A percentile compares a stretch with the other conserved stretches of the same genome.
Evolutionary conservation across 225 moss, liverwort and hornwort genomes (phyloP).

Genomic region (Anthoceros angustus): DNA sequence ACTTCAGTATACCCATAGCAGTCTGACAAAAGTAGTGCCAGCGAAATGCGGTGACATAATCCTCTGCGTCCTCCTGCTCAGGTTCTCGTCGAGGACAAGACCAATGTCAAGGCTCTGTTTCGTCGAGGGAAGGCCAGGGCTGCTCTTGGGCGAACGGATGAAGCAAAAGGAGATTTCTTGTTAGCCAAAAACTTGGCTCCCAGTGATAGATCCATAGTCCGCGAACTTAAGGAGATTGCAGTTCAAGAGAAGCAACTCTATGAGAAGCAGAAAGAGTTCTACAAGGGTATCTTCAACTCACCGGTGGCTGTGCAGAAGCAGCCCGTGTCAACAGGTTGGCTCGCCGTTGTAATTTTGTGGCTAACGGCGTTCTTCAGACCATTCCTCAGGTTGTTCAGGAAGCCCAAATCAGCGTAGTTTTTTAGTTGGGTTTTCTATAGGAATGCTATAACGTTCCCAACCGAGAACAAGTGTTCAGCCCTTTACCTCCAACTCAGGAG

Average conservation of each 20-base stretch:
- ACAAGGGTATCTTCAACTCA: constrained; percentile 70
- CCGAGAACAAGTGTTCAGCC: no score
- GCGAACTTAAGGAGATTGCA: constrained; percentile 61
- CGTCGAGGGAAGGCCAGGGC: constrained; percentile 73
- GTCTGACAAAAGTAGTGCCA: neutral
- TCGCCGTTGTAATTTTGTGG: neutral
- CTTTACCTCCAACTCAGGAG: no score
- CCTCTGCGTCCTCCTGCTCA: constrained; percentile 7
- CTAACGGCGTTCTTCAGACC: neutral
- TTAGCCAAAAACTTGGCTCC: constrained; percentile 55
- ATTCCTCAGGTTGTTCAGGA: neutral
- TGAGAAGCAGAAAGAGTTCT: constrained; percentile 80
- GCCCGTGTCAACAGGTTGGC: neutral
- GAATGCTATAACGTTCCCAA: no score
- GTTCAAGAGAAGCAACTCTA: constrained; percentile 68
- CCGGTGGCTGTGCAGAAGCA: constrained; percentile 2
- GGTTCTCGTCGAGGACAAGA: constrained; percentile 81
- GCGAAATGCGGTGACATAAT: neutral
- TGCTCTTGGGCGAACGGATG: constrained; percentile 74
- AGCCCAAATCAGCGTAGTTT: neutral
- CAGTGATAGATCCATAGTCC: constrained; percentile 58
- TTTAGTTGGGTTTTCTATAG: neutral
- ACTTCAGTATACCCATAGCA: neutral
- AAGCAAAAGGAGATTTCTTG: constrained; percentile 74
- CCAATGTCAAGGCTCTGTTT: constrained; percentile 78